phyloP scores from a whole-genome alignment of 2,329 filamentous ascomycete species.

The Trichoderma cornu-damae region DNA sequence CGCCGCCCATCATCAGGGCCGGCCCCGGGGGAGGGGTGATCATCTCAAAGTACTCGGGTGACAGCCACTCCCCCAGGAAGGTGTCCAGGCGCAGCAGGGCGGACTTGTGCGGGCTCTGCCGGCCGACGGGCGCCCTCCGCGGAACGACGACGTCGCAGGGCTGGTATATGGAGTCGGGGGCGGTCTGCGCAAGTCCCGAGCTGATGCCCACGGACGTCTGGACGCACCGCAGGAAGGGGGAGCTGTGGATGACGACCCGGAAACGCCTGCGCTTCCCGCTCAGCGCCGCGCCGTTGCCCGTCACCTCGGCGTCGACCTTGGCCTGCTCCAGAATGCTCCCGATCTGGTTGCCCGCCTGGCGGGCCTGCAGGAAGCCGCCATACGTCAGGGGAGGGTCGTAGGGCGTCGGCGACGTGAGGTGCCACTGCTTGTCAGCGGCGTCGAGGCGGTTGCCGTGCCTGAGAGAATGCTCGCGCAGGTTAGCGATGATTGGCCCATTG shows the following conservation, averaged over 20 bases:
- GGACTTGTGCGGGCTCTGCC: conserved; percentile 43
- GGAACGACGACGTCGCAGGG: conserved; percentile 35
- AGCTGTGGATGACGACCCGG: conserved; percentile 82
- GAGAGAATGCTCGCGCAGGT: neutral
- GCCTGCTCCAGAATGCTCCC: conserved; percentile 61
- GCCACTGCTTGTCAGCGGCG: conserved; percentile 91
- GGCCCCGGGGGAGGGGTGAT: conserved; percentile 86
- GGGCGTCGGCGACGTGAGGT: conserved; percentile 83
- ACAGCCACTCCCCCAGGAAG: conserved; percentile 93
- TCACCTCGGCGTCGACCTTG: conserved; percentile 40
- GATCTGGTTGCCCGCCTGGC: conserved; percentile 76
- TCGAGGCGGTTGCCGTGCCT: conserved; percentile 93
- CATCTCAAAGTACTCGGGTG: conserved; percentile 85
- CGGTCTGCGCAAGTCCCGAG: conserved; percentile 67
- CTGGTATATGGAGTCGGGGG: conserved; percentile 31
- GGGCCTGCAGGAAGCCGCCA: conserved; percentile 84
- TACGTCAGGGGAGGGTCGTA: conserved; percentile 96
- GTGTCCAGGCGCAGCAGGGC: conserved; percentile 76
- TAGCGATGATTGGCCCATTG: neutral
- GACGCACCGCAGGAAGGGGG: conserved; percentile 88
- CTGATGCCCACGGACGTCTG: conserved; percentile 88
- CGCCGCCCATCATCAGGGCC: conserved; percentile 78
- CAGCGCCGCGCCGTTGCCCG: conserved; percentile 22
- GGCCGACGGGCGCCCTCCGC: conserved; percentile 26
- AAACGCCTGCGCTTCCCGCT: conserved; percentile 52